Conservation (phyloP, 78 protist genomes). For the Dictyostelium citrinum region DNA sequence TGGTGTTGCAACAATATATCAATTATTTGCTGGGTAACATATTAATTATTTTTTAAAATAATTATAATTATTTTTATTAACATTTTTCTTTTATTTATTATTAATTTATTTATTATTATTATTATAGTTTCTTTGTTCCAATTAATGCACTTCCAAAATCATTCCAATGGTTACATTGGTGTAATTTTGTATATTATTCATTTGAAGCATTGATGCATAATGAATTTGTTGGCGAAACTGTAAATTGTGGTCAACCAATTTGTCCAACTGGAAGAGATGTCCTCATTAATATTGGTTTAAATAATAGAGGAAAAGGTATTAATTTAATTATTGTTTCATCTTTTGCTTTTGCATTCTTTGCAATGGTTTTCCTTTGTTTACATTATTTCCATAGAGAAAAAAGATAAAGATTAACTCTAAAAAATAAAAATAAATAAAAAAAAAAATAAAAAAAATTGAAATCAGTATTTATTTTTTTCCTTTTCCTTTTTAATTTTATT, state of each 20-base stretch:
- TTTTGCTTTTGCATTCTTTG: slow-evolving; percentile 33
- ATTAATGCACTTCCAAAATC: slow-evolving; percentile 41
- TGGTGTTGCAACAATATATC: slow-evolving; percentile 59
- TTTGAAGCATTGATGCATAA: slow-evolving; percentile 40
- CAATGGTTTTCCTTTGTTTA: slow-evolving; percentile 28
- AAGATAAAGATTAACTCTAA: slow-evolving; percentile 14
- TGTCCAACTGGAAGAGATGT: not conserved
- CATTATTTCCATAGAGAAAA: slow-evolving; percentile 67
- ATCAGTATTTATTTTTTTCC: no score
- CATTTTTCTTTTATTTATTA: not conserved
- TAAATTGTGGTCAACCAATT: not conserved
- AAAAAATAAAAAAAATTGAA: not conserved
- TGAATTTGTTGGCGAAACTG: slow-evolving; percentile 24
- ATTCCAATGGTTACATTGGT: slow-evolving; percentile 33
- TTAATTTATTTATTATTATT: no score
- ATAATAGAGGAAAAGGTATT: slow-evolving; percentile 24
- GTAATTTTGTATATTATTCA: slow-evolving; percentile 39
- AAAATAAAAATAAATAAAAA: not conserved
- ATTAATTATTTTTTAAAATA: not conserved
- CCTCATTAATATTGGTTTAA: slow-evolving; percentile 7
- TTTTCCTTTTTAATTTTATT: no score
- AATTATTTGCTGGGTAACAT: slow-evolving; percentile 53
- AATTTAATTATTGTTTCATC: slow-evolving; percentile 35
- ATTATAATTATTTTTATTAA: no score
- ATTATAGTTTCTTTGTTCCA: slow-evolving; percentile 43